Percentiles rank a stretch among this genome's conserved stretches.
Conservation (phyloP, 1,139 yeast genomes). For the Scheffersomyces titani region DNA sequence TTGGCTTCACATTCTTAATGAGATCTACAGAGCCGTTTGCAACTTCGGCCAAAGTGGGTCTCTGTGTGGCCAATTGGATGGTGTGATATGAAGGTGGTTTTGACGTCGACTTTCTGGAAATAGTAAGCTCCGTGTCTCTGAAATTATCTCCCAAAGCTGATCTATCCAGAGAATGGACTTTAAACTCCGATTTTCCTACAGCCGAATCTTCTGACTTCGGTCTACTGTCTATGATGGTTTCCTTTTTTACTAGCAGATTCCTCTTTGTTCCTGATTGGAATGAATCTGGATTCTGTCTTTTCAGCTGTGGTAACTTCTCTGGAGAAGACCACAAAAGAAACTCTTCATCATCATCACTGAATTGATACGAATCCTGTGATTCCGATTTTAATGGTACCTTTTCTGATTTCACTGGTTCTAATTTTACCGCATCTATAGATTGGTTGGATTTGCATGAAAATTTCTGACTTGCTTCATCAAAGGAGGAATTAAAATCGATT, state of each 20-base stretch:
- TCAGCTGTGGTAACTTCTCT: constrained; percentile 1
- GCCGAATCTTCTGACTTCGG: not conserved
- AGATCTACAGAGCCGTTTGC: not conserved
- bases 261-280: not conserved
- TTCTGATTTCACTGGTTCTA: not conserved
- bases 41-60: constrained; percentile 5
- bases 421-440: not conserved
- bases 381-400: not conserved
- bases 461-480: not conserved
- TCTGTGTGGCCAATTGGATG: constrained; percentile 24
- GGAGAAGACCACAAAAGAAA: not conserved
- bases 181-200: not conserved
- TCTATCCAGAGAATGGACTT: not conserved
- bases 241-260: not conserved
- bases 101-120: not conserved
- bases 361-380: constrained; percentile 7
- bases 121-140: not conserved
- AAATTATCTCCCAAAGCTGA: not conserved
- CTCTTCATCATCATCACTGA: constrained; percentile 12
- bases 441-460: not conserved
- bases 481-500: constrained; percentile 13
- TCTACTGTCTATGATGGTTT: not conserved
- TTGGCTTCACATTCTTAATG: constrained; percentile 34
- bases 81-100: constrained; percentile 12
- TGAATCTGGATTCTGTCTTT: not conserved